These are phyloP conservation scores for Triangularia setosa DNA, from an alignment of 2,329 filamentous ascomycete genomes.

Conservation along the genomic window DNA sequence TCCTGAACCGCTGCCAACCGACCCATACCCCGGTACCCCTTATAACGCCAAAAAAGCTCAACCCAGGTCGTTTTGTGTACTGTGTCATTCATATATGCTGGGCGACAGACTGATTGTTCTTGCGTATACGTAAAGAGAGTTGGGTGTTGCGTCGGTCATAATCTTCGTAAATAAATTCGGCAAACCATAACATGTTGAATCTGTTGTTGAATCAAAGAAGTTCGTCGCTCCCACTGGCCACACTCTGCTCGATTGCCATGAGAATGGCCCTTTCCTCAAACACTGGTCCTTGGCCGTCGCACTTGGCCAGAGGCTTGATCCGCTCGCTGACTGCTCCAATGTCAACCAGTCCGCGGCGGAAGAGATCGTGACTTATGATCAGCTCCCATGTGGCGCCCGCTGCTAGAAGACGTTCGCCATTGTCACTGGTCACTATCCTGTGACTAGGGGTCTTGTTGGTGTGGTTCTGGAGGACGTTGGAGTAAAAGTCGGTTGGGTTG, in stretches of 20 bases:
- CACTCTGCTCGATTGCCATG: constrained; percentile 73
- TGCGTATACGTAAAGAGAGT: background rate
- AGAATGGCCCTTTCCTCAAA: constrained; percentile 75
- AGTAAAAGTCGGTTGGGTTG: constrained; percentile 68
- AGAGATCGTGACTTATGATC: constrained; percentile 76
- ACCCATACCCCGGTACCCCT: background rate
- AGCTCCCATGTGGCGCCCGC: constrained; percentile 84
- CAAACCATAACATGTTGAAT: background rate
- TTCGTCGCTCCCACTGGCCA: constrained; percentile 73
- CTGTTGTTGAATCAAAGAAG: constrained; percentile 41
- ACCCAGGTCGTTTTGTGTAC: background rate
- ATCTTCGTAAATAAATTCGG: background rate
- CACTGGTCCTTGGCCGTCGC: constrained; percentile 83
- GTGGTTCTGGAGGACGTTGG: constrained; percentile 58
- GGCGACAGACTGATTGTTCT: background rate
- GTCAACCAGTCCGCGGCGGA: constrained; percentile 73
- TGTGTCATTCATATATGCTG: background rate
- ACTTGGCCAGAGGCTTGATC: constrained; percentile 70
- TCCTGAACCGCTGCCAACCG: background rate
- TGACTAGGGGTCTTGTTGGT: constrained; percentile 62
- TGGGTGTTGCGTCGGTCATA: background rate
- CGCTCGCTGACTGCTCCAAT: constrained; percentile 75
- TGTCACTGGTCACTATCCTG: constrained; percentile 62
- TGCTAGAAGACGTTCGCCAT: constrained; percentile 66
- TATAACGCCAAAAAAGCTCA: background rate